phyloP scores from a whole-genome alignment of 257 asterid genomes.

The Rehmannia glutinosa region DNA sequence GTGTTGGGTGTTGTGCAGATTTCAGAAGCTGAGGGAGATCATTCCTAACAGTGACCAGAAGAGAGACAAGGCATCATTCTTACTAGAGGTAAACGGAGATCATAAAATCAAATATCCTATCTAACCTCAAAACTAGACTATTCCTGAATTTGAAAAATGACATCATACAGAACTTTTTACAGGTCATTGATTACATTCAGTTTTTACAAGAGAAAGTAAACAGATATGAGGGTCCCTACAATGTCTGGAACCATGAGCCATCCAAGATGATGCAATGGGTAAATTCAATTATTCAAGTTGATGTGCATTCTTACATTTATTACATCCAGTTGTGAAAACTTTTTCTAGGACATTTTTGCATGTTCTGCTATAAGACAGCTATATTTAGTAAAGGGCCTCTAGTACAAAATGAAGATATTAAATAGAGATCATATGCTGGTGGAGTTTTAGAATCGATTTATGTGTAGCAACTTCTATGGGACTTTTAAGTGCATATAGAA shows the following conservation, averaged over 20 bases:
- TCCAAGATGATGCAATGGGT: constrained; percentile 70
- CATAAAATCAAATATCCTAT: background rate
- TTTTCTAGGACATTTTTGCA: too few species aligned
- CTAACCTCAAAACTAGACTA: background rate
- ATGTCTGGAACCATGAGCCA: constrained; percentile 67
- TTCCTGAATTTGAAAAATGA: constrained; percentile 12
- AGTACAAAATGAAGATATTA: background rate
- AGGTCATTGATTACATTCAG: constrained; percentile 94
- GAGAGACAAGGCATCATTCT: constrained; percentile 68
- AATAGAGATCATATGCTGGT: background rate
- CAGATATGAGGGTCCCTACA: constrained; percentile 61
- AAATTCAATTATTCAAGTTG: background rate
- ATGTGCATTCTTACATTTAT: background rate
- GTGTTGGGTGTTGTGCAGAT: constrained; percentile 38
- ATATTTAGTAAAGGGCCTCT: background rate
- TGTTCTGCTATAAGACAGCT: background rate
- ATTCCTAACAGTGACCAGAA: constrained; percentile 82
- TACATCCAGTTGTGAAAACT: too few species aligned
- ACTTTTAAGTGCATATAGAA: background rate
- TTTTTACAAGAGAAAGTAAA: constrained; percentile 84
- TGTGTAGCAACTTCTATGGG: background rate
- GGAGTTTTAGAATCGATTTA: background rate
- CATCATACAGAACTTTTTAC: constrained; percentile 11
- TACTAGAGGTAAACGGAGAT: constrained; percentile 56
- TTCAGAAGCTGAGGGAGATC: constrained; percentile 64